Conservation (phyloP, 2,329 filamentous ascomycete species). For the Fusarium gaditjirri region DNA sequence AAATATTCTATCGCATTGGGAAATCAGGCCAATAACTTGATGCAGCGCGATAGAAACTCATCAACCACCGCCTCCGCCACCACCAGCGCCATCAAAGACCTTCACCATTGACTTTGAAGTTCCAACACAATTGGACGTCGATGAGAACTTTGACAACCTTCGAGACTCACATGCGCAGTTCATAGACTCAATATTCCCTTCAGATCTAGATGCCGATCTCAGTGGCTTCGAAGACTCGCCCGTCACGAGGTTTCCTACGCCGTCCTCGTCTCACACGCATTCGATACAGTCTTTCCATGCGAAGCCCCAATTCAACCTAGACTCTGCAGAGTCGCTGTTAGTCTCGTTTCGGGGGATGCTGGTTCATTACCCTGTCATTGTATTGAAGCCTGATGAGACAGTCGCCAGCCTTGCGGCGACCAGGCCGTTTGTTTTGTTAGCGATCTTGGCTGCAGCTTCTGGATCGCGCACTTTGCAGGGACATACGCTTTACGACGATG, state of each 20-base stretch:
- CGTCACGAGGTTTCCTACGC: conserved; percentile 40
- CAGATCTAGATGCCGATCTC: conserved; percentile 38
- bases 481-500: conserved; percentile 65
- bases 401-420: conserved; percentile 57
- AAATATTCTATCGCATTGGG: not conserved
- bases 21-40: not conserved
- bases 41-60: conserved; percentile 35
- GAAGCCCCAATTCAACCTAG: conserved; percentile 65
- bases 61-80: conserved; percentile 42
- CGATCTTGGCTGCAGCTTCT: conserved; percentile 63
- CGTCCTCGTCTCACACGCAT: conserved; percentile 46
- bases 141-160: conserved; percentile 55
- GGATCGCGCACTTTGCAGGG: conserved; percentile 60
- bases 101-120: conserved; percentile 65
- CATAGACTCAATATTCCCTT: conserved; percentile 55
- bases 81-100: conserved; percentile 57
- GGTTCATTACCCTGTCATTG: conserved; percentile 56
- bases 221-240: conserved; percentile 34
- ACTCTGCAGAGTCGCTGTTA: conserved; percentile 61
- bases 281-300: conserved; percentile 55
- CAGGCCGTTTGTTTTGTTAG: conserved; percentile 64
- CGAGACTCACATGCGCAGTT: conserved; percentile 55
- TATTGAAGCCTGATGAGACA: conserved; percentile 53
- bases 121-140: conserved; percentile 51
- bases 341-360: conserved; percentile 57